Evolutionary conservation across 176 grass and related monocot genomes (phyloP), one percentile per base, ranked within the genome.

Genomic region (Raddia guianensis): DNA sequence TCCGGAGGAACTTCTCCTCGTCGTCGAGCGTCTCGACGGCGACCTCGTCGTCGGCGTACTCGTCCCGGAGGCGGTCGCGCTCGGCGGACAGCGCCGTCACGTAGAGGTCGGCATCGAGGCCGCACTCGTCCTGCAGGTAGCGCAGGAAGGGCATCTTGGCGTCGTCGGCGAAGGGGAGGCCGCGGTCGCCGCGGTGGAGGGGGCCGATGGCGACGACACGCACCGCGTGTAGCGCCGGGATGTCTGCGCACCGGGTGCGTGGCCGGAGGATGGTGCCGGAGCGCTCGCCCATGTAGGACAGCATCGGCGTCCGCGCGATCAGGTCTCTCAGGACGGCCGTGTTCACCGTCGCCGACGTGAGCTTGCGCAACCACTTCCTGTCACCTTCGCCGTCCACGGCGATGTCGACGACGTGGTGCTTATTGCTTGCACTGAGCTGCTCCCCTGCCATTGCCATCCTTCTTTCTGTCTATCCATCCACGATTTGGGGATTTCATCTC

Each of bases 161-260:
- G 11, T 86, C 83, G 18, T 83, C 86, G 48, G 68, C 58, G 82
- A 86, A 82, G 7, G n/a, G 5, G 9, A 91, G 79, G 9, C 55
- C 40, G 1, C 3, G 8, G 16, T 83, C 78, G 5, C 18, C 48
- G 9, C 86, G 69, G 82, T 86, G 90, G 78, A 88, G 86, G 7
- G 90, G 90, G 49, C 86, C 90, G 68, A 92, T 89, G 49, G 86
- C 83, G 20, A 89, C 90, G 52, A 76, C 86, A 47, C 75, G 83
- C 70, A 90, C 88, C 20, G 66, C 11, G 64, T 81, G 88, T 64
- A 86, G 88, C 50, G 71, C 72, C 11, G 60, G 50, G 9, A 65
- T 73, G 44, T 7, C 62, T 7, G 40, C 21, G 20, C 75, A 53
- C 35, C 86, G 14, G 52, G 75, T 55, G 75, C 86, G 46, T 44